Conservation (phyloP, 1,284 basidiomycete species). For the Papiliotrema nemorosa region DNA sequence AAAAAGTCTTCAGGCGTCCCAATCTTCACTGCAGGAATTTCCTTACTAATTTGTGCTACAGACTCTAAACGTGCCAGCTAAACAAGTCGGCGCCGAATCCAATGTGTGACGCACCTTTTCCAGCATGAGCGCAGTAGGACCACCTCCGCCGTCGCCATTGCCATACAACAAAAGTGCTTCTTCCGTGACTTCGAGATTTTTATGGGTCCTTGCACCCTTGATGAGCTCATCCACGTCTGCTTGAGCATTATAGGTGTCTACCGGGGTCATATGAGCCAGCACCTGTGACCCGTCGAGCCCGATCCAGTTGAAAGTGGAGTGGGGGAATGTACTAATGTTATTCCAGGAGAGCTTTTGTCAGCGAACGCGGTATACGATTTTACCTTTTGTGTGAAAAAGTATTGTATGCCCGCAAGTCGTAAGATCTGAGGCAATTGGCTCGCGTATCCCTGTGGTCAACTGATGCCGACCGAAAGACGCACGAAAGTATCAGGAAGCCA, state of each 20-base stretch:
- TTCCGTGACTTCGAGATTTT: constrained; percentile 79
- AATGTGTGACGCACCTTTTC: constrained; percentile 84
- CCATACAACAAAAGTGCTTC: constrained; percentile 78
- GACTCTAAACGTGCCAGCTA: constrained; percentile 1
- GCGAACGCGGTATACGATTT: not conserved
- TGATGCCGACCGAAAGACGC: no score
- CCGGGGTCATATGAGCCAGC: constrained; percentile 85
- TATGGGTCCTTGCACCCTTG: constrained; percentile 68
- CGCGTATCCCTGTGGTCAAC: constrained; percentile 56
- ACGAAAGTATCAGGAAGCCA: constrained; percentile 66
- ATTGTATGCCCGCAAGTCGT: constrained; percentile 78
- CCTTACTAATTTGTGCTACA: not conserved
- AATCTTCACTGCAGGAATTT: constrained; percentile 2
- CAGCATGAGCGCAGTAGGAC: constrained; percentile 63
- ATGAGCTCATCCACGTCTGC: constrained; percentile 9
- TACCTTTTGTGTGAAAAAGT: constrained; percentile 96
- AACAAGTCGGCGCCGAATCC: no score
- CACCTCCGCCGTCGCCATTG: constrained; percentile 72
- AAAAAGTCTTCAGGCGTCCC: constrained; percentile 10
- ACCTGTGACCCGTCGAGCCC: constrained; percentile 63
- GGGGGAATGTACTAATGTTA: constrained; percentile 70
- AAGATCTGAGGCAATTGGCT: constrained; percentile 82
- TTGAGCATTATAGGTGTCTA: constrained; percentile 40
- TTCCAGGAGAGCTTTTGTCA: constrained; percentile 3
- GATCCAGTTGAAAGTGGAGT: constrained; percentile 93